Conservation (phyloP, 257 asterid genomes). For the Capsicum baccatum region DNA sequence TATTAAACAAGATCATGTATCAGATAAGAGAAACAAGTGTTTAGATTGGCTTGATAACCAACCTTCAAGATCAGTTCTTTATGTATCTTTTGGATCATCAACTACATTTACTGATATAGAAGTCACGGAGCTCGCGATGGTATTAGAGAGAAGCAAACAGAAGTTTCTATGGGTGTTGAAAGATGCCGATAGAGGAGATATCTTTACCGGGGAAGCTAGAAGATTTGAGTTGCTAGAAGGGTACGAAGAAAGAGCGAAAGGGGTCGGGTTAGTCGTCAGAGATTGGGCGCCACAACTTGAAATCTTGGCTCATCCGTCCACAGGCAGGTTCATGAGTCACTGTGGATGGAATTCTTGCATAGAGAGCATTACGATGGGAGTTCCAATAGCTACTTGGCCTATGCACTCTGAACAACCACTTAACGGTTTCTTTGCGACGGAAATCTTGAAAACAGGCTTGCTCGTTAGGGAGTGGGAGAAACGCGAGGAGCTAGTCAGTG, state of each 20-base stretch:
- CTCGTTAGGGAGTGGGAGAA: slow-evolving; percentile 42
- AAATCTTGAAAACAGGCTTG: slow-evolving; percentile 34
- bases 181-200: slow-evolving; percentile 68
- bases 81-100: slow-evolving; percentile 68
- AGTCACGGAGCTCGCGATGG: slow-evolving; percentile 53
- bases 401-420: slow-evolving; percentile 38
- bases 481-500: slow-evolving; percentile 37
- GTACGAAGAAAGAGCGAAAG: slow-evolving; percentile 34
- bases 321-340: slow-evolving; percentile 38
- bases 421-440: slow-evolving; percentile 21
- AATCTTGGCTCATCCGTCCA: slow-evolving; percentile 30
- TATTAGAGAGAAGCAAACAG: slow-evolving; percentile 53
- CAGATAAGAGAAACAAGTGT: slow-evolving; percentile 34
- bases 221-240: slow-evolving; percentile 36
- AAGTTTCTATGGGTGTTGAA: slow-evolving; percentile 68
- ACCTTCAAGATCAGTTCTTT: slow-evolving; percentile 45
- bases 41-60: slow-evolving; percentile 61
- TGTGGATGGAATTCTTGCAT: slow-evolving; percentile 41
- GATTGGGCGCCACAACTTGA: slow-evolving; percentile 40
- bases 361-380: slow-evolving; percentile 34
- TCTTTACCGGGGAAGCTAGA: slow-evolving; percentile 41
- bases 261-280: slow-evolving; percentile 26
- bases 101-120: slow-evolving; percentile 52
- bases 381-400: slow-evolving; percentile 39
- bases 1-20: background rate